Base-by-base conservation (phyloP, 106 monocot genomes). In the Dendrobium nobile region DNA sequence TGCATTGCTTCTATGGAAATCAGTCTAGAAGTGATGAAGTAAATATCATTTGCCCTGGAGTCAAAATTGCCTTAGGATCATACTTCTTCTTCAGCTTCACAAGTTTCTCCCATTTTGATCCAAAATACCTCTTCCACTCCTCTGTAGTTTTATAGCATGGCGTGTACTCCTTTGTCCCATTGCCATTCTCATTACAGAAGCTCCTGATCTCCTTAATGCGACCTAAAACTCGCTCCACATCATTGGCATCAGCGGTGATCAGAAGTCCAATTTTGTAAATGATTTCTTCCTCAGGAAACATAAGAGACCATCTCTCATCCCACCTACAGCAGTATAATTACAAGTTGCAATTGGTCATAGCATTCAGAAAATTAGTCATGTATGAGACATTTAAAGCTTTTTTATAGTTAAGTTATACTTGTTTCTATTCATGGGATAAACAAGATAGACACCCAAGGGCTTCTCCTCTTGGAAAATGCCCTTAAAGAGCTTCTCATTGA, bases 41-140 rank as follows among this genome's bases (percentile, higher is more conserved):
- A 51, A 99, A 99, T 47, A 99, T 95, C 80, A 85, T 90, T 48
- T 95, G 99, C 61, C 95, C 99, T 24, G 99, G 99, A 1, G 99
- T 91, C 24, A 99, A 90, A 68, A 99, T 91, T 58, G 86, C 87
- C 54, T 95, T 73, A 51, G 95, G 99, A 82, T 99, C 99, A 77
- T 95, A 99, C 3, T 22, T 47, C 48, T 16, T 74, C 70, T 99
- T 99, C 59, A 88, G 88, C 64, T 70, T 82, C 20, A 73, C 76
- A 75, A 99, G 87, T 22, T 4, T 72, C 77, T 90, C 90, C 99
- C 99, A 99, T 70, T 77, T 84, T 20, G 77, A 24, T 7, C 93
- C 99, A 83, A 91, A 99, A 78, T 99, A 93, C 28, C 79, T 47
- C 84, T 74, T 91, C 99, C 99, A 99, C 54, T 93, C 93, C 72